Evolutionary conservation across 1,284 basidiomycete species (phyloP).

Genomic region (Apiotrichum sp.): DNA sequence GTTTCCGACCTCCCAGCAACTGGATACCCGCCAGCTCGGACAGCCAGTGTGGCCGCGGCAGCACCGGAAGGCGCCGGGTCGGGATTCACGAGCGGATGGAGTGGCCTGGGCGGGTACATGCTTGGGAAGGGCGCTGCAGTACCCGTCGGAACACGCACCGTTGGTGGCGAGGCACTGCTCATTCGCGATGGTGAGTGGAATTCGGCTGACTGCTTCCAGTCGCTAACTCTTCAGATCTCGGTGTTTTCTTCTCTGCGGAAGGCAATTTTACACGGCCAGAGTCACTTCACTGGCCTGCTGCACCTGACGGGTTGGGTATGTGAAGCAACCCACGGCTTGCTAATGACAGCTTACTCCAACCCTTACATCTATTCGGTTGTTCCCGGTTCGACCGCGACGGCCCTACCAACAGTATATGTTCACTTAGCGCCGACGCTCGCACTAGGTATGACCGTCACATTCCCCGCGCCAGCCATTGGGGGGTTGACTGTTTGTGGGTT

Average conservation of each 20-base stretch:
- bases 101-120: conserved; percentile 51
- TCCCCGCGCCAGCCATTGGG: conserved; percentile 50
- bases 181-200: conserved; percentile 67
- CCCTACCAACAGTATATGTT: conserved; percentile 64
- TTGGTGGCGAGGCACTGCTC: conserved; percentile 65
- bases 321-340: not conserved
- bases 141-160: conserved; percentile 57
- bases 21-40: conserved; percentile 11
- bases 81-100: conserved; percentile 52
- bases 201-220: not conserved
- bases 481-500: conserved; percentile 17
- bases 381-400: conserved; percentile 46
- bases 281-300: conserved; percentile 67
- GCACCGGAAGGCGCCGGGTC: conserved; percentile 34
- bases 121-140: conserved; percentile 63
- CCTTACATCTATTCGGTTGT: conserved; percentile 80
- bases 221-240: conserved; percentile 54
- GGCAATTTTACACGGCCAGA: conserved; percentile 58
- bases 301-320: conserved; percentile 74
- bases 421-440: conserved; percentile 66
- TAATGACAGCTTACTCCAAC: conserved; percentile 60
- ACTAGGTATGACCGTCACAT: conserved; percentile 59
- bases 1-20: conserved; percentile 61
- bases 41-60: not conserved
- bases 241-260: conserved; percentile 64